Evolutionary conservation across 2,329 filamentous ascomycete genomes (phyloP).

Genomic region (Pyrenophora tritici-repentis): DNA sequence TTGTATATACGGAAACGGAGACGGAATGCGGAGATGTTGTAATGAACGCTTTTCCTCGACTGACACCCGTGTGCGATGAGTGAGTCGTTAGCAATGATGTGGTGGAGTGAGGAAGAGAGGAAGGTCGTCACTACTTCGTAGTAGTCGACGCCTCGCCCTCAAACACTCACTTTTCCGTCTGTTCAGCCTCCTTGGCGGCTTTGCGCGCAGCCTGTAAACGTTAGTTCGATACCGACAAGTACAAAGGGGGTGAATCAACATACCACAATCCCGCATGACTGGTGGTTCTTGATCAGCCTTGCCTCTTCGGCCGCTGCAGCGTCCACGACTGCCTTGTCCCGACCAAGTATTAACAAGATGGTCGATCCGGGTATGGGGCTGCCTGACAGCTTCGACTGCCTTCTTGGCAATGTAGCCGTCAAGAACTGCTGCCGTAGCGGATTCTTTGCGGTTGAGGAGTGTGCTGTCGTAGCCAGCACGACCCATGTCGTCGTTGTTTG

Average conservation of each 20-base stretch:
- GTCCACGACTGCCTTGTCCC: no score
- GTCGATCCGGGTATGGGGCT: not conserved
- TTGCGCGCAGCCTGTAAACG: conserved; percentile 11
- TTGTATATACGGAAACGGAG: no score
- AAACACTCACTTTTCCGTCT: not conserved
- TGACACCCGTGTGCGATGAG: not conserved
- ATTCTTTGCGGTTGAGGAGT: conserved; percentile 1
- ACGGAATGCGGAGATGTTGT: no score
- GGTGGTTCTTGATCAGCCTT: conserved; percentile 17
- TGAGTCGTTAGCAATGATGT: not conserved
- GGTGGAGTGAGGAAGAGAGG: no score
- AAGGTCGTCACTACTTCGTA: not conserved
- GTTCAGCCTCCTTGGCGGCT: conserved; percentile 1
- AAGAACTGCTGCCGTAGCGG: conserved; percentile 5
- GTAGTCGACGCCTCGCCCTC: not conserved
- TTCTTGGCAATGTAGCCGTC: not conserved
- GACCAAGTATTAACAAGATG: not conserved
- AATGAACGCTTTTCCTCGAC: not conserved
- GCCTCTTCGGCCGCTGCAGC: not conserved
- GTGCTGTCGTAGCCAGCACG: conserved; percentile 29
- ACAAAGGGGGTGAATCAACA: not conserved
- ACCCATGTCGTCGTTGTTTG: no score
- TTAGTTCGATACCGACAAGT: conserved; percentile 7
- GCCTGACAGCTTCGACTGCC: conserved; percentile 7
- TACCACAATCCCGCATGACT: conserved; percentile 16